Evolutionary conservation across 768 basidiomycete genomes (phyloP).

Genomic region (Tulasnella sp.): DNA sequence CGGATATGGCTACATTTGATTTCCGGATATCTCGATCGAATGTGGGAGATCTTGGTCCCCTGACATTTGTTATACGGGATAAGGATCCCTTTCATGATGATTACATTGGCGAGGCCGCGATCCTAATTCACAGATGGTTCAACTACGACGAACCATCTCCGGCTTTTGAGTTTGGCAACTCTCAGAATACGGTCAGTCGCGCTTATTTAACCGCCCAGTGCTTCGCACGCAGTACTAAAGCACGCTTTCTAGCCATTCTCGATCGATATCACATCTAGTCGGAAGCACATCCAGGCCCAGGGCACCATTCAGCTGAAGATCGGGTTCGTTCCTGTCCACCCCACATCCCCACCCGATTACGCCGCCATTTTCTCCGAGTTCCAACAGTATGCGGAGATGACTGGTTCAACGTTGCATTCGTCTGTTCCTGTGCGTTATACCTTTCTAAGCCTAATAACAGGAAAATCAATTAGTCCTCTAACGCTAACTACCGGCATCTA

Average conservation of each 20-base stretch:
- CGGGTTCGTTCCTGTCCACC: too few relatives aligned
- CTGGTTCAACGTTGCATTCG: constrained; percentile 60
- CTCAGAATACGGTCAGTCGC: constrained; percentile 62
- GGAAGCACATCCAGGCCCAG: too few relatives aligned
- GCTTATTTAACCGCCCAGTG: constrained; percentile 19
- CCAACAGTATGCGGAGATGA: constrained; percentile 61
- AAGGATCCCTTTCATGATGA: constrained; percentile 86
- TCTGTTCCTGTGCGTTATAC: constrained; percentile 68
- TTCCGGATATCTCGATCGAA: constrained; percentile 81
- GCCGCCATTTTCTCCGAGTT: constrained; percentile 67
- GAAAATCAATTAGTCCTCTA: too few relatives aligned
- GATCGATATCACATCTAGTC: constrained; percentile 40
- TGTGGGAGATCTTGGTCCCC: constrained; percentile 67
- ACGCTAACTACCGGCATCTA: constrained; percentile 6
- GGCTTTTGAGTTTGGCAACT: constrained; percentile 59
- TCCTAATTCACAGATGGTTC: constrained; percentile 85
- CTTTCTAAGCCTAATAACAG: too few relatives aligned
- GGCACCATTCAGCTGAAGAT: too few relatives aligned
- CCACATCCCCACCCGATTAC: constrained; percentile 51
- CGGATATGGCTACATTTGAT: constrained; percentile 83
- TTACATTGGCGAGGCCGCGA: constrained; percentile 84
- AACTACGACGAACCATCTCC: constrained; percentile 43
- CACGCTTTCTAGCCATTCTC: constrained; percentile 51
- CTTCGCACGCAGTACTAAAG: neutral
- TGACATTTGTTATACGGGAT: constrained; percentile 93